Evolutionary conservation across 2,329 filamentous ascomycete genomes (phyloP).

Genomic region (Curvularia verruculosa): DNA sequence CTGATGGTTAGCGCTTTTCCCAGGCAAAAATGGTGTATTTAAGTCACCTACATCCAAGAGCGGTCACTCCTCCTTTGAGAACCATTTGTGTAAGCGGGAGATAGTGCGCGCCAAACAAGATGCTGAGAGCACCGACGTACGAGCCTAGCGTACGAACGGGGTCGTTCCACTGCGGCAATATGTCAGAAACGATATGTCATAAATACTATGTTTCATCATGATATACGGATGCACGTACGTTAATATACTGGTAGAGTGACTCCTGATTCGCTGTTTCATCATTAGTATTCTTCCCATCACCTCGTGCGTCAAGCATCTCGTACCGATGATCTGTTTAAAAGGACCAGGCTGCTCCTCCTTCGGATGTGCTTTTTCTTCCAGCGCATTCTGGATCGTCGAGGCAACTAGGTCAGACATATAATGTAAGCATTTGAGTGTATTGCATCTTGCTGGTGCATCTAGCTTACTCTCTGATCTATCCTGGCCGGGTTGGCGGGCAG

Average conservation of each 20-base stretch:
- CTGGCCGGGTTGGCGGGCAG: background rate
- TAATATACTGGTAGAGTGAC: background rate
- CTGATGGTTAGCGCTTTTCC: background rate
- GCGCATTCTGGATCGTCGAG: background rate
- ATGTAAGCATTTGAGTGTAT: background rate
- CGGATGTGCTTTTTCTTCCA: background rate
- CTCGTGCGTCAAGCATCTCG: background rate
- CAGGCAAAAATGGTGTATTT: background rate
- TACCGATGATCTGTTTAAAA: background rate
- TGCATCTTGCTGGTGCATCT: background rate
- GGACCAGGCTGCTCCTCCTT: background rate
- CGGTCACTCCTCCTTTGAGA: slow-evolving; percentile 3
- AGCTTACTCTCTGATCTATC: background rate
- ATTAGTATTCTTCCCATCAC: background rate
- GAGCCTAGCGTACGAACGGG: background rate
- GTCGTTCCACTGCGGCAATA: background rate
- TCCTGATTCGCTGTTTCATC: background rate
- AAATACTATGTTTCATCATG: no score
- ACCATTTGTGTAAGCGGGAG: slow-evolving; percentile 5
- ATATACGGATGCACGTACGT: background rate
- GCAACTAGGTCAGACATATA: background rate
- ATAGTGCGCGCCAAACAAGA: slow-evolving; percentile 5
- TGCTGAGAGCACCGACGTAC: background rate
- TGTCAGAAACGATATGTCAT: background rate
- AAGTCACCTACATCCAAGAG: background rate